A percentile compares a stretch with the other conserved stretches of the same genome.
Conservation (phyloP, 108 stramenopile genomes). For the Bacterosira constricta region DNA sequence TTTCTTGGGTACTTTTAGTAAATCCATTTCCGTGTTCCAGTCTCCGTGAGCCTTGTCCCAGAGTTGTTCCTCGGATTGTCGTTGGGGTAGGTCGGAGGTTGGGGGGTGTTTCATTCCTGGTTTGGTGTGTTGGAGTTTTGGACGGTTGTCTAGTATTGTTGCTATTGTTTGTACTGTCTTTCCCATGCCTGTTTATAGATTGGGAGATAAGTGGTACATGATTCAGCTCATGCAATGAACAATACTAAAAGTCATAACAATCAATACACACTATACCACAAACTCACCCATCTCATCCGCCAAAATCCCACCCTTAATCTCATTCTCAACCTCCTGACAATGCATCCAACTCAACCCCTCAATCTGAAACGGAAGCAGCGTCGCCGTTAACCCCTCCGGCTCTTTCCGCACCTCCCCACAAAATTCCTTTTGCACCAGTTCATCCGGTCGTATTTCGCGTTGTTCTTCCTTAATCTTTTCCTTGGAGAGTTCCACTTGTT, state of each 20-base stretch:
- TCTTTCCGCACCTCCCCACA: constrained; percentile 68
- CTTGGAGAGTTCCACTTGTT: constrained; percentile 60
- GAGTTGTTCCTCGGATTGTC: constrained; percentile 65
- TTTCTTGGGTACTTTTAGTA: constrained; percentile 69
- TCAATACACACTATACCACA: not conserved
- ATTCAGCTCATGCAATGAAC: not conserved
- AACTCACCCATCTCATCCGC: constrained; percentile 79
- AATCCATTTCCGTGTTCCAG: constrained; percentile 83
- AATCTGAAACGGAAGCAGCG: constrained; percentile 94
- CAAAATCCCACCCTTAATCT: constrained; percentile 89
- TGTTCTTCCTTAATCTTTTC: constrained; percentile 69
- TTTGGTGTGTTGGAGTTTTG: constrained; percentile 67
- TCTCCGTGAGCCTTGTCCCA: constrained; percentile 60
- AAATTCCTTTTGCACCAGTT: constrained; percentile 84
- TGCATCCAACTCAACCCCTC: constrained; percentile 96
- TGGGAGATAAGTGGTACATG: too few species aligned
- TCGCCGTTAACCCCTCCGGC: constrained; percentile 78
- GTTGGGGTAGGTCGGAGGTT: constrained; percentile 41
- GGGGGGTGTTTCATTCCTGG: constrained; percentile 80
- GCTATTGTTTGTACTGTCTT: constrained; percentile 96
- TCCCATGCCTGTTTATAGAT: constrained; percentile 30
- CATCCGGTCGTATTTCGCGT: constrained; percentile 85
- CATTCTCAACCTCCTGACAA: constrained; percentile 76
- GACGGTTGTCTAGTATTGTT: constrained; percentile 88
- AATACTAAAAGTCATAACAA: not conserved